Evolutionary conservation across 116 monocot genomes (phyloP).

Genomic region (Zostera marina): DNA sequence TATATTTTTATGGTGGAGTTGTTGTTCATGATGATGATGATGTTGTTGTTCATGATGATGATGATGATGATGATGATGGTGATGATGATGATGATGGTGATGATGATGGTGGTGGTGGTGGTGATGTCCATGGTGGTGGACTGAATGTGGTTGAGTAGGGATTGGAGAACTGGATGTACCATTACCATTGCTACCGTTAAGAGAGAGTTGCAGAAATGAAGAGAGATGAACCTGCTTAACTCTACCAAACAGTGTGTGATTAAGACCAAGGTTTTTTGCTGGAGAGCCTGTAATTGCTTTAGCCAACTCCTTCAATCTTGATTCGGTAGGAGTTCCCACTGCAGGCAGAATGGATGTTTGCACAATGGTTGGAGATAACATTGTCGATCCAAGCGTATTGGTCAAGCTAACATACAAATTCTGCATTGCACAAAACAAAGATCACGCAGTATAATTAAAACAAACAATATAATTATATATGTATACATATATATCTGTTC

Average conservation of each 20-base stretch:
- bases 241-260: conserved; percentile 86
- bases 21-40: conserved; percentile 11
- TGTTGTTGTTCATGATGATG: conserved; percentile 13
- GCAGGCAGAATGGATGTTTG: conserved; percentile 57
- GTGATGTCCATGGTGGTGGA: conserved; percentile 26
- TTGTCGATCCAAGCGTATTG: conserved; percentile 67
- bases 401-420: conserved; percentile 78
- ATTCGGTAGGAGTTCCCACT: conserved; percentile 64
- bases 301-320: conserved; percentile 82
- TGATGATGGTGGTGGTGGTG: conserved; percentile 39
- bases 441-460: background rate
- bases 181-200: conserved; percentile 25
- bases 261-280: conserved; percentile 76
- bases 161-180: conserved; percentile 25
- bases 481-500: no score
- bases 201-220: conserved; percentile 73
- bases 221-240: conserved; percentile 96
- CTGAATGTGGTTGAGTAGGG: conserved; percentile 33
- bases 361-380: conserved; percentile 63
- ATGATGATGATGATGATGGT: conserved; percentile 9
- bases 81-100: conserved; percentile 17
- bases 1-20: conserved; percentile 16
- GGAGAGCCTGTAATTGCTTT: conserved; percentile 54
- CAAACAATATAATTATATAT: no score
- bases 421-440: conserved; percentile 30